Evolutionary conservation across 441 rosid genomes (phyloP).

Genomic region (Biscutella laevigata): DNA sequence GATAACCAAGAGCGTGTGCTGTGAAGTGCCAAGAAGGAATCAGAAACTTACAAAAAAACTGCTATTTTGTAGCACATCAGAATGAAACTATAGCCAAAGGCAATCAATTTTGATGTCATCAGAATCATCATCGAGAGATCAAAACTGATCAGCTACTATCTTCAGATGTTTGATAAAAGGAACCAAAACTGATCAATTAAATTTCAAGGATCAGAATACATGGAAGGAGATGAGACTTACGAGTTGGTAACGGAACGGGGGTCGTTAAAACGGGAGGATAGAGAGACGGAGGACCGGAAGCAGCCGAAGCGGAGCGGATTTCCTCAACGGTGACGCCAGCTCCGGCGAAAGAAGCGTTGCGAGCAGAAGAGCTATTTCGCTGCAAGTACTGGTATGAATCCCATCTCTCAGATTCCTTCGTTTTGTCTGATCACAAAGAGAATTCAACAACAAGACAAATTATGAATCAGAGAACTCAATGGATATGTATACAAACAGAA

Average conservation of each 20-base stretch:
- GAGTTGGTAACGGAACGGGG: conserved; percentile 54
- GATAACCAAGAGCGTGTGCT: conserved; percentile 59
- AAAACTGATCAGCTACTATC: too few relatives aligned
- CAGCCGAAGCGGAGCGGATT: conserved; percentile 63
- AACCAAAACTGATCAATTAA: too few relatives aligned
- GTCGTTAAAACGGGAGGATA: conserved; percentile 64
- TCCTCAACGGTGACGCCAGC: conserved; percentile 76
- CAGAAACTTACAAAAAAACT: neutral
- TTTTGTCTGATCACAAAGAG: conserved; percentile 27
- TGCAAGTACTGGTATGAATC: conserved; percentile 70
- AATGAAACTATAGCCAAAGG: neutral
- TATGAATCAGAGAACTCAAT: neutral
- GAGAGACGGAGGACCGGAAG: conserved; percentile 54
- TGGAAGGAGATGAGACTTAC: conserved; percentile 25
- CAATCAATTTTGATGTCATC: neutral
- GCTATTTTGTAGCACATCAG: neutral
- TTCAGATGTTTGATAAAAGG: too few relatives aligned
- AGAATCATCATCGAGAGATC: neutral
- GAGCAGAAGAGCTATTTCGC: conserved; percentile 53
- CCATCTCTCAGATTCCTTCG: conserved; percentile 43
- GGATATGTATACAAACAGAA: neutral
- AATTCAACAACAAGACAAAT: neutral
- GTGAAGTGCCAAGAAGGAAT: conserved; percentile 22
- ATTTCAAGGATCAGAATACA: neutral
- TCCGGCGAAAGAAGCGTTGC: conserved; percentile 55